Percentiles rank a stretch among this genome's conserved stretches.
These are phyloP conservation scores for Paraglomus occultum DNA, from an alignment of 192 early-diverging fungal species.

Conservation along the genomic window DNA sequence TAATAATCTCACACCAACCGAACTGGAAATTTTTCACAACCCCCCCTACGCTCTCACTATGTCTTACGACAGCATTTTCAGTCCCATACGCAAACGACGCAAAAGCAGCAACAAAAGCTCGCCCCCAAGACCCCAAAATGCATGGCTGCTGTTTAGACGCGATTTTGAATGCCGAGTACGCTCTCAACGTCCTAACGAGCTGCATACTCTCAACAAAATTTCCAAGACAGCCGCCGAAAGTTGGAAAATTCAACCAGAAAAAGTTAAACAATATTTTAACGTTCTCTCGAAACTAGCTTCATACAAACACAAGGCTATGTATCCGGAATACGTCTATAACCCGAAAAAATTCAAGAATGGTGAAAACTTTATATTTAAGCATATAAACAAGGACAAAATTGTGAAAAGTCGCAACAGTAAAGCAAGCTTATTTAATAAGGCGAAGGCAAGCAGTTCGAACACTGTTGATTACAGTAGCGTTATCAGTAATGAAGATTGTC, in stretches of 20 bases:
- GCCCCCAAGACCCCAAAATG: conserved; percentile 25
- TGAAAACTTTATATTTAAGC: no score
- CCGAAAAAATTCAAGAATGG: background rate
- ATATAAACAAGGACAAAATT: no score
- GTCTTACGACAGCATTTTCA: background rate
- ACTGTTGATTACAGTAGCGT: no score
- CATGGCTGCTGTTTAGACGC: conserved; percentile 23
- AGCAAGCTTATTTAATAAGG: no score
- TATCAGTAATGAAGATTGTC: no score
- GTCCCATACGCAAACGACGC: background rate
- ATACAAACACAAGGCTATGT: conserved; percentile 18
- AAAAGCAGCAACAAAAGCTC: background rate
- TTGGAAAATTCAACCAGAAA: conserved; percentile 2
- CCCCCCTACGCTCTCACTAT: conserved; percentile 20
- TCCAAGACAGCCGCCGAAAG: background rate
- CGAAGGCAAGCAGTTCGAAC: no score
- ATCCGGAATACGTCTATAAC: conserved; percentile 16
- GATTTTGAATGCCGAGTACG: conserved; percentile 22
- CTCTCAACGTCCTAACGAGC: background rate
- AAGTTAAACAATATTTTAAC: conserved; percentile 25
- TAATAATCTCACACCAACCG: background rate
- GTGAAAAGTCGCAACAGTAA: no score
- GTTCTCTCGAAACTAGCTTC: conserved; percentile 6
- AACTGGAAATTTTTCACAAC: background rate
- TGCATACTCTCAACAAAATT: conserved; percentile 9